Percentiles rank a stretch among this genome's conserved stretches.
Evolutionary conservation across 148 eudicot species (phyloP).

Genomic region (Pharnaceum exiguum): DNA sequence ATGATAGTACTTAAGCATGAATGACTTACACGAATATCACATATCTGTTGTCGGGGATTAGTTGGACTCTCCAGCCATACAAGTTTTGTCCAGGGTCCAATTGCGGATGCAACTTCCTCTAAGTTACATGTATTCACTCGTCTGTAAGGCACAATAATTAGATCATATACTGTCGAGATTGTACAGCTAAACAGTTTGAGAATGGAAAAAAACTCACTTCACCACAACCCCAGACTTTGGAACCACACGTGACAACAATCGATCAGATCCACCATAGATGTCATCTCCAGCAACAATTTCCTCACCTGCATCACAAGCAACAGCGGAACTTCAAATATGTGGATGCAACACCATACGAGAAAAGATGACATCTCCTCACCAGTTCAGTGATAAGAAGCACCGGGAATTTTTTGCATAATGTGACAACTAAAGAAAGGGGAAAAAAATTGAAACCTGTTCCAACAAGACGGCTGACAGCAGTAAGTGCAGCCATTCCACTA

Average conservation of each 20-base stretch:
- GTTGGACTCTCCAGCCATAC: slow-evolving; percentile 99
- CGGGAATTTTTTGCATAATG: no score
- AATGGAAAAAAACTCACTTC: slow-evolving; percentile 50
- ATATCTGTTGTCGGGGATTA: slow-evolving; percentile 92
- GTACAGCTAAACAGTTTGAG: background rate
- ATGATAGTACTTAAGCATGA: background rate
- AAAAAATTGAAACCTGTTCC: slow-evolving; percentile 49
- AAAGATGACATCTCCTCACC: background rate
- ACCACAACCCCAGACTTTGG: slow-evolving; percentile 80
- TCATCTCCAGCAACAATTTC: slow-evolving; percentile 98
- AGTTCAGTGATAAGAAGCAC: background rate
- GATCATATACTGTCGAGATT: background rate
- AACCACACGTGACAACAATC: slow-evolving; percentile 70
- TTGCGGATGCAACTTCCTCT: slow-evolving; percentile 86
- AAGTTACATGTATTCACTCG: slow-evolving; percentile 73
- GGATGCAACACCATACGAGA: background rate
- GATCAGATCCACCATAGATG: slow-evolving; percentile 98
- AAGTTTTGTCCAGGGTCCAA: slow-evolving; percentile 86
- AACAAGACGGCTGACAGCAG: slow-evolving; percentile 90
- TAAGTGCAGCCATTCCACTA: slow-evolving; percentile 99
- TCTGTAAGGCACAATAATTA: slow-evolving; percentile 23
- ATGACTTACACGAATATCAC: slow-evolving; percentile 77
- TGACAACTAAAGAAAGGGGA: background rate
- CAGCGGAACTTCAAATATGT: background rate
- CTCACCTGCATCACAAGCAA: slow-evolving; percentile 44